Percentiles rank a stretch among this genome's conserved stretches.
Conservation (phyloP, 2,329 filamentous ascomycete genomes). For the Penicillium sp. region DNA sequence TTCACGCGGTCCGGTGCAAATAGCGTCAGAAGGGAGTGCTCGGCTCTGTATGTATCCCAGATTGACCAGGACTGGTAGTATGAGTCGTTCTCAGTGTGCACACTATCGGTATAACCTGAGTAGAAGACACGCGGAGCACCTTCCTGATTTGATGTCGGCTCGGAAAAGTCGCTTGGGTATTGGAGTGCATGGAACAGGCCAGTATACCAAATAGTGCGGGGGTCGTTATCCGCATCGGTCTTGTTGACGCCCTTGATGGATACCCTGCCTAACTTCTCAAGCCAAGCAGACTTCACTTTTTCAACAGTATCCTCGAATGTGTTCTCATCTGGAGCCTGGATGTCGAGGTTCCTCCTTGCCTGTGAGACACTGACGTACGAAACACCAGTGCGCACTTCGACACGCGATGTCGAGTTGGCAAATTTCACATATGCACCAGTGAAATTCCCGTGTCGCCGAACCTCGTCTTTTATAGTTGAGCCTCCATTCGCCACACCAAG, state of each 20-base stretch:
- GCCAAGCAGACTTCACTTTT: conserved; percentile 43
- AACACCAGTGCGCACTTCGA: conserved; percentile 48
- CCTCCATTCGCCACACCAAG: conserved; percentile 37
- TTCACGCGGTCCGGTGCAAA: conserved; percentile 49
- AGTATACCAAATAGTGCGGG: conserved; percentile 47
- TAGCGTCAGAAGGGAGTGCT: conserved; percentile 46
- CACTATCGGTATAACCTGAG: conserved; percentile 47
- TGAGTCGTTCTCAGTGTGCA: conserved; percentile 42
- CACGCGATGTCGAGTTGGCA: conserved; percentile 18
- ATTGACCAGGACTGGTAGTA: conserved; percentile 53
- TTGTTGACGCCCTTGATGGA: conserved; percentile 44
- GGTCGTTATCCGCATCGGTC: conserved; percentile 42
- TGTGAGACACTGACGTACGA: conserved; percentile 50
- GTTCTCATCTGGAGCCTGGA: conserved; percentile 39
- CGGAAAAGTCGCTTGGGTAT: conserved; percentile 49
- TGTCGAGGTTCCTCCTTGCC: conserved; percentile 45
- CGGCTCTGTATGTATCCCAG: conserved; percentile 50
- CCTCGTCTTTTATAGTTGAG: conserved; percentile 19
- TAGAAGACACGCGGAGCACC: conserved; percentile 36
- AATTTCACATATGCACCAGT: conserved; percentile 46
- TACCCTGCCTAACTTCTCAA: conserved; percentile 46
- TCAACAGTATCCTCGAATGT: conserved; percentile 41
- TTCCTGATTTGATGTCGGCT: conserved; percentile 31
- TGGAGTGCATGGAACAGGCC: conserved; percentile 48
- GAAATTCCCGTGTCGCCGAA: conserved; percentile 32